Conservation (phyloP, 2,329 filamentous ascomycete species). For the Aspergillus novofumigatus region DNA sequence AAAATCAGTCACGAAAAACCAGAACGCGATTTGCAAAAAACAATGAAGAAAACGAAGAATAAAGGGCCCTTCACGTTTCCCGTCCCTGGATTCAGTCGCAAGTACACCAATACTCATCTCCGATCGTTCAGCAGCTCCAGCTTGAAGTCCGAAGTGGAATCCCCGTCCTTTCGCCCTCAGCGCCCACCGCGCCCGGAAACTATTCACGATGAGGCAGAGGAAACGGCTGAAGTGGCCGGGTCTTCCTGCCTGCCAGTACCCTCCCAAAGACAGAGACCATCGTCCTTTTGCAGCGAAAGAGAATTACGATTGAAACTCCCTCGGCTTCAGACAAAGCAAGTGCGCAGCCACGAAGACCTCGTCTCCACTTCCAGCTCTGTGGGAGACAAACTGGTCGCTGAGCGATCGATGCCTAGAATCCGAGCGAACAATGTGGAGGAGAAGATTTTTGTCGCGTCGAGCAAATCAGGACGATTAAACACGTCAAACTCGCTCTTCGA, state of each 20-base stretch:
- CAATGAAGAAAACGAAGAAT: conserved; percentile 13
- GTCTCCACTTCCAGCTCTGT: conserved; percentile 1
- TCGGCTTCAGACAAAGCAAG: conserved; percentile 22
- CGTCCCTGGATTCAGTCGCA: conserved; percentile 15
- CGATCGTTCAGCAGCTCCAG: conserved; percentile 18
- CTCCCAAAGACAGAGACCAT: conserved; percentile 11
- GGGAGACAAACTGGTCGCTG: not conserved
- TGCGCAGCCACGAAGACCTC: not conserved
- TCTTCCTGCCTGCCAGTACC: conserved; percentile 10
- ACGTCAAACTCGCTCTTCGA: conserved; percentile 17
- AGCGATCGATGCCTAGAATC: not conserved
- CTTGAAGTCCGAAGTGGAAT: conserved; percentile 8
- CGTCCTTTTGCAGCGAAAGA: conserved; percentile 19
- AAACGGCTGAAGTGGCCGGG: conserved; percentile 9
- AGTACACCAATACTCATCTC: conserved; percentile 10
- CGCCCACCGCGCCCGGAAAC: not conserved
- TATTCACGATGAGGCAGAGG: not conserved
- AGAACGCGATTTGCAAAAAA: not conserved
- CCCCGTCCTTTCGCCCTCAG: conserved; percentile 3
- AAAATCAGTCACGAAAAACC: not conserved
- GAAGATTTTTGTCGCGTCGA: conserved; percentile 21
- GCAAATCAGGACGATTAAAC: conserved; percentile 12
- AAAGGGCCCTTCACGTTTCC: conserved; percentile 16
- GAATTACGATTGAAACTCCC: conserved; percentile 21
- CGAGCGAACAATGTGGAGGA: conserved; percentile 11